Evolutionary conservation across 2,329 filamentous ascomycete species (phyloP).

Genomic region (Trichophyton rubrum): DNA sequence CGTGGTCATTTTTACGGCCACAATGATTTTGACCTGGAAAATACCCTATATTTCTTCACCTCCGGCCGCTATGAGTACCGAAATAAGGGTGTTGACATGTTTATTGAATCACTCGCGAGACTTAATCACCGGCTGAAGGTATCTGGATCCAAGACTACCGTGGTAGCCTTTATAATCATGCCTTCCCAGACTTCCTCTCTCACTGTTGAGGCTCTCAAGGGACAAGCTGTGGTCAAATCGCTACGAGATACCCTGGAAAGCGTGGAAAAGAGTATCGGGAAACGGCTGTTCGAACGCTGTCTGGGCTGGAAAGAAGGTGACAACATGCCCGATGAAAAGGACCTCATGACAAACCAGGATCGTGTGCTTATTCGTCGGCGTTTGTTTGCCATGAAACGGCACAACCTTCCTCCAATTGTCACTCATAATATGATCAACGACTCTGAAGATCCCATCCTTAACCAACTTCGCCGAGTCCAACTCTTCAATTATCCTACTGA

Average conservation of each 20-base stretch:
- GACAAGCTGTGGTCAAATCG: slow-evolving; percentile 94
- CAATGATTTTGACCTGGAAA: slow-evolving; percentile 92
- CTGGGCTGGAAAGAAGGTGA: slow-evolving; percentile 93
- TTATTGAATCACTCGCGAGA: slow-evolving; percentile 89
- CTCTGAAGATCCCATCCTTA: slow-evolving; percentile 80
- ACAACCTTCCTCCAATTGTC: slow-evolving; percentile 82
- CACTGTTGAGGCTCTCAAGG: slow-evolving; percentile 89
- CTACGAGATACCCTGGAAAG: slow-evolving; percentile 83
- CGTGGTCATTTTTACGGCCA: slow-evolving; percentile 97
- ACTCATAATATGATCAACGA: slow-evolving; percentile 99
- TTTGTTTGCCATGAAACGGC: slow-evolving; percentile 91
- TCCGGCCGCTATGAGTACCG: slow-evolving; percentile 94
- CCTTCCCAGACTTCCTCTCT: slow-evolving; percentile 90
- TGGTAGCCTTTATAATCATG: slow-evolving; percentile 98
- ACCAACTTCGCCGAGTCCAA: slow-evolving; percentile 89
- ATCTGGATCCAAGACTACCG: slow-evolving; percentile 75
- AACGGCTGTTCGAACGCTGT: slow-evolving; percentile 86
- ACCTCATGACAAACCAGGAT: slow-evolving; percentile 82
- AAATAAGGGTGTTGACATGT: slow-evolving; percentile 99
- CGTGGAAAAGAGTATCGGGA: slow-evolving; percentile 84
- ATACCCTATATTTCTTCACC: slow-evolving; percentile 96
- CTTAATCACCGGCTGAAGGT: slow-evolving; percentile 86
- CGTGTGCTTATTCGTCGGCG: slow-evolving; percentile 82
- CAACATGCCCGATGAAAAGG: slow-evolving; percentile 88
- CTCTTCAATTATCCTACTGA: slow-evolving; percentile 93